Evolutionary conservation across 2,329 filamentous ascomycete genomes (phyloP).

Genomic region (Arthrobotrys sphaeroides): DNA sequence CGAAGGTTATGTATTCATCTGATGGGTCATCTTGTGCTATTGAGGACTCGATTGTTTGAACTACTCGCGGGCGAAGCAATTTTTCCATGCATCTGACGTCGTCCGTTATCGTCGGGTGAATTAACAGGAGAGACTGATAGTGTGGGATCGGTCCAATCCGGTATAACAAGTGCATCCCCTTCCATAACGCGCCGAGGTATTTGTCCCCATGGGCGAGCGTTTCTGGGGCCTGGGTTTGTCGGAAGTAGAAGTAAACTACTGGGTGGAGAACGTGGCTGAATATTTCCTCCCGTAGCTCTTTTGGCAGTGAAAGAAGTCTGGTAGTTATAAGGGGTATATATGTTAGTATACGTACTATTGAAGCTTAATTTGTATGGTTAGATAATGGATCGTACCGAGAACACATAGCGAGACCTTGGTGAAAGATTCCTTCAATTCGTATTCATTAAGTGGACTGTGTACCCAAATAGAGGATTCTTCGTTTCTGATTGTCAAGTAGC

Average conservation of each 20-base stretch:
- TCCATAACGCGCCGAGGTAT: too few species aligned
- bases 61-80: not conserved
- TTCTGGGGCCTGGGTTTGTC: not conserved
- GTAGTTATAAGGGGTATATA: not conserved
- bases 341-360: not conserved
- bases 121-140: not conserved
- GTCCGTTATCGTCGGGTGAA: constrained; percentile 9
- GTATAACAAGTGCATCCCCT: too few species aligned
- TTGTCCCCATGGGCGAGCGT: too few species aligned
- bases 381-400: not conserved
- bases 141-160: not conserved
- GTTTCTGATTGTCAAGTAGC: too few species aligned
- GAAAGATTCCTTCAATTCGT: not conserved
- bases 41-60: not conserved
- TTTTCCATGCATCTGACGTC: not conserved
- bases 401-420: not conserved
- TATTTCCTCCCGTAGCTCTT: constrained; percentile 24
- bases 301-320: constrained; percentile 12
- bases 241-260: constrained; percentile 7
- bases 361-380: not conserved
- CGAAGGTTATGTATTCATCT: not conserved
- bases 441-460: too few species aligned
- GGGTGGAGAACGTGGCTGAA: not conserved
- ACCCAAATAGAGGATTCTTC: too few species aligned
- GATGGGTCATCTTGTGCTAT: not conserved